Base-by-base conservation (phyloP, 345 rosid genomes). In the Salix suchowensis region DNA sequence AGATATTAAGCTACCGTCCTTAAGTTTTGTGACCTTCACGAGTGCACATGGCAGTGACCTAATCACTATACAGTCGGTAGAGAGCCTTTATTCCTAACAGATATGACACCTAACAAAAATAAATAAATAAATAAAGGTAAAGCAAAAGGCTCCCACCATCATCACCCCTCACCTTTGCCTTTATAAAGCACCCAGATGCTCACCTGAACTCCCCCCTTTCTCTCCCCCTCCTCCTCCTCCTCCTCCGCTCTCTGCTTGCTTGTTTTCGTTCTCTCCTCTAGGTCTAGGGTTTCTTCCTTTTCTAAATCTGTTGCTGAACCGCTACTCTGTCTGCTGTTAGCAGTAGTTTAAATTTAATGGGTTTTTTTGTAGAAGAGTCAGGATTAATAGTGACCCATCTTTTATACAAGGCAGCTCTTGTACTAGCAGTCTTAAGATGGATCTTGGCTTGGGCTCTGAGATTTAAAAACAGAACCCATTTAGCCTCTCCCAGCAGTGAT, bases 351-450 rank as follows among this genome's bases (percentile, higher is more conserved):
- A 21, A 24, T 23, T 39, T 69, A 26, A 91, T 91, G 97, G 84
- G 92, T 65, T 82, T 88, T 83, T 89, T 88, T 67, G 85, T 84
- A 34, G 98, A 90, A 60, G 93, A 91, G 73, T 89, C 94, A 6
- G 80, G 89, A 74, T 78, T 85, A 58, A 80, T 89, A 1, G 71
- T 86, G 39, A 81, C 89, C 61, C 92, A 92, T 32, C 65, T 89
- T 70, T 85, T 95, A 26, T 91, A 95, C 97, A 82, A 89, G 82
- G 85, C 93, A 44, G 98, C 97, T 7, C 85, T 90, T 58, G 77
- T 86, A 10, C 77, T 93, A 61, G 87, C 98, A 23, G 74, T 95
- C 58, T 34, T 90, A 34, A 83, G 98, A 81, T 91, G 98, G 97
- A 79, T 87, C n/a, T 50, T 87, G 32, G 80, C 92, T 3, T 90